Conservation (phyloP, 306 rosid genomes). For the Pyrus pyrifolia region DNA sequence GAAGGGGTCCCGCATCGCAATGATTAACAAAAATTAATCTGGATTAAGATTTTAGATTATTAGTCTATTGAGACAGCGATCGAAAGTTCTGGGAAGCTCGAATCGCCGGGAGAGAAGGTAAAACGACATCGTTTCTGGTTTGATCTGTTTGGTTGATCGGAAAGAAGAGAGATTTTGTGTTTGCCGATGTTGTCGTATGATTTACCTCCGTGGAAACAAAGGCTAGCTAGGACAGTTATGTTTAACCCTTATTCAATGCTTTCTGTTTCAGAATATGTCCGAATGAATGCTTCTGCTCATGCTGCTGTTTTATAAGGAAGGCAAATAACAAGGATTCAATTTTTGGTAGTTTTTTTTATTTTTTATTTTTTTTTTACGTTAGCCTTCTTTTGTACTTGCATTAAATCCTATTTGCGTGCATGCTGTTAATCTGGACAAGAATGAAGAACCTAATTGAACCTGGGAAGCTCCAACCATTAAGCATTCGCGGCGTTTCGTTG, state of each 20-base stretch:
- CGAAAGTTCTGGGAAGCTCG: neutral
- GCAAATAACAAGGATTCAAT: neutral
- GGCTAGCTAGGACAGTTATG: neutral
- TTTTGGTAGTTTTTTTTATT: neutral
- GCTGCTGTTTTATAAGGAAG: conserved; percentile 1
- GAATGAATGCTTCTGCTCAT: neutral
- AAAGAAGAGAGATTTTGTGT: neutral
- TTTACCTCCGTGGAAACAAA: neutral
- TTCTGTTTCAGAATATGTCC: conserved; percentile 5
- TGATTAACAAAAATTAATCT: conserved; percentile 7
- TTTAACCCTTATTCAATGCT: neutral
- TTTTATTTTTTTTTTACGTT: neutral
- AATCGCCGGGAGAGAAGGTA: neutral
- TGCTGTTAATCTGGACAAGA: neutral
- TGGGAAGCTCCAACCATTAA: neutral
- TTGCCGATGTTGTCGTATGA: neutral
- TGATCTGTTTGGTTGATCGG: neutral
- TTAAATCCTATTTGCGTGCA: neutral
- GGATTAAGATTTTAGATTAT: neutral
- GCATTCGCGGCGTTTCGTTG: neutral
- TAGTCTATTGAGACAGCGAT: neutral
- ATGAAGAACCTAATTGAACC: conserved; percentile 1
- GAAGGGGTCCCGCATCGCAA: conserved; percentile 20
- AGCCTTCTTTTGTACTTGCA: neutral
- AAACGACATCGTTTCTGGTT: conserved; percentile 6